Evolutionary conservation across 1,284 basidiomycete species (phyloP), one percentile per base, ranked within the genome.

Genomic region (Wolfiporia cocos): DNA sequence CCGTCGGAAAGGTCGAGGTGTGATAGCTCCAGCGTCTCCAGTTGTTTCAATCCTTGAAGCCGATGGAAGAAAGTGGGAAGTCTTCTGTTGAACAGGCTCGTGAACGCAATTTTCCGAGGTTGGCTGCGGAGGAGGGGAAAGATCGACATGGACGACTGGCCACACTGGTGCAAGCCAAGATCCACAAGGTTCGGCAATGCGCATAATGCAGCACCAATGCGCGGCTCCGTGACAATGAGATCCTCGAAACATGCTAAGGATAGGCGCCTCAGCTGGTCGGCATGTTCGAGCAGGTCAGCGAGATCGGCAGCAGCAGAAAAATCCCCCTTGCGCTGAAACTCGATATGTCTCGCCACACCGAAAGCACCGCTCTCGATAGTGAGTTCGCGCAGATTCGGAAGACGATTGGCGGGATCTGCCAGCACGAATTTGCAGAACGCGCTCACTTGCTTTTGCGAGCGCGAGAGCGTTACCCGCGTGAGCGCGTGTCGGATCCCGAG

Each of bases 181-280:
- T 46, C 44, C 21, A 26, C 35, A 24, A 46, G 44, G 23, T 42
- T 36, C 24, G 44, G 39, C 6, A 46, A 24, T 14, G 30, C 44
- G 23, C 32, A 37, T 5, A 46, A 18, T 9, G 39, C 44, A 15
- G 20, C 23, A 2, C 17, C 40, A 17, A 46, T 29, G 40, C 44
- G 44, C 15, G 44, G 44, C 21, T 46, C 44, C 11, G 31, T 24
- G 22, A 32, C 24, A 19, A 46, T 22, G 31, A 46, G 39, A 20
- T 22, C 44, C 21, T 46, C 44, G 34, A 46, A 46, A 17, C 44
- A 46, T 21, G 44, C 39, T 5, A 46, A 28, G 22, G 44, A 46
- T 12, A 46, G 35, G 23, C 6, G 4, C 11, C 20, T 11, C 3
- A 46, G 39, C 19, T 39, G 44, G n/a, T 22, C 15, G 2, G 44